Base-by-base conservation (phyloP, 768 basidiomycete genomes). In the Pholiota conissans region DNA sequence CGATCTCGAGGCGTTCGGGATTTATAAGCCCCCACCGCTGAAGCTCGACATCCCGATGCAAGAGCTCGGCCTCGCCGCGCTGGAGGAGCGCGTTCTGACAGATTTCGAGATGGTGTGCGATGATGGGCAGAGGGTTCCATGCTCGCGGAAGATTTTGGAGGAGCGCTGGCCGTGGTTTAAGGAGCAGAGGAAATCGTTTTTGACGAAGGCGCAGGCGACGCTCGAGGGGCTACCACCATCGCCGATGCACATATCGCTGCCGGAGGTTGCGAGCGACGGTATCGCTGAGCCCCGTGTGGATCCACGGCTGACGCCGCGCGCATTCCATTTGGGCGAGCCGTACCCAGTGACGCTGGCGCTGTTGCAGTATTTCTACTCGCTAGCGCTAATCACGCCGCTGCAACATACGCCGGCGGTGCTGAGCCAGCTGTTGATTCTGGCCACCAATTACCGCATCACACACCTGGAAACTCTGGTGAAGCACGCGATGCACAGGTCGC, bases 161-260 rank as follows among this genome's bases (percentile, higher is more conserved):
- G 89, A 93, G 30, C 83, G 95, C 30, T 99, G 96, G 96, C 85
- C 90, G 1, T 99, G 96, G 96, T 95, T 99, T 79, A 83, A 83
- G 62, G 83, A 86, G 52, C 87, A 92, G 66, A 76, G 88, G 18
- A 69, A 74, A 51, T 74, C 75, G 50, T 86, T 91, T 65, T 63
- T 87, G 32, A 78, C 82, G 51, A 79, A 76, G 8, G 90, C 90
- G 1, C 73, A 74, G 45, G 75, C 74, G 26, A 79, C 83, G 5
- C 74, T 89, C 40, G 84, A 87, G 42, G 72, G 75, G 7, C 71
- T 91, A 42, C 88, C 90, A 0, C 66, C 76, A 3, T 84, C 86
- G 11, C 67, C 82, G 1, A 84, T 87, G 76, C 82, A 89, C 61
- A 75, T 85, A 0, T 76, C 83, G 5, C 76, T 89, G 29, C 87